These are phyloP conservation scores for Candida stauntonica DNA, from an alignment of 805 yeast genomes.

Conservation along the genomic window DNA sequence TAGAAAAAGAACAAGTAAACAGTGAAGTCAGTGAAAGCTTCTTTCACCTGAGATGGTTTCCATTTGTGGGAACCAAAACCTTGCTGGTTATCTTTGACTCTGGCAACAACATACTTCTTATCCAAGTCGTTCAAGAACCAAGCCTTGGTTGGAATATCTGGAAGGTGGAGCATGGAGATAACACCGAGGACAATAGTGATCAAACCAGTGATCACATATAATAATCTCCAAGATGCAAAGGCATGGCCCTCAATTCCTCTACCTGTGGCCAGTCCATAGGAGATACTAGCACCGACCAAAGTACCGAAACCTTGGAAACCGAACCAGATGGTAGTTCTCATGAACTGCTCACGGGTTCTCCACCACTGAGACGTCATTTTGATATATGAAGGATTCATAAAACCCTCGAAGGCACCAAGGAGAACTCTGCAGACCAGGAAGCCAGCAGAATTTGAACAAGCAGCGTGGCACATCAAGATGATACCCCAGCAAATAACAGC, in stretches of 20 bases:
- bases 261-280: constrained; percentile 45
- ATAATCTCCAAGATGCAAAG: constrained; percentile 54
- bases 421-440: constrained; percentile 44
- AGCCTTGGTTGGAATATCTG: constrained; percentile 51
- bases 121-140: constrained; percentile 44
- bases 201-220: constrained; percentile 56
- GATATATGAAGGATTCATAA: constrained; percentile 53
- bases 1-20: constrained; percentile 43
- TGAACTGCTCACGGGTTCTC: constrained; percentile 40
- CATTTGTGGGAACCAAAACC: constrained; percentile 54
- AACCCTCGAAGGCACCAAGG: constrained; percentile 48
- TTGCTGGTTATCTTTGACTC: constrained; percentile 49
- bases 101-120: constrained; percentile 41
- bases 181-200: constrained; percentile 51
- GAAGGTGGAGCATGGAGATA: constrained; percentile 43
- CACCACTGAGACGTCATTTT: constrained; percentile 56
- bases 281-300: constrained; percentile 46
- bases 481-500: constrained; percentile 59
- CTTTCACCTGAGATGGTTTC: constrained; percentile 49
- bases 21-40: constrained; percentile 45
- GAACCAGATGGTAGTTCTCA: constrained; percentile 41
- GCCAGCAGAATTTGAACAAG: constrained; percentile 33
- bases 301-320: constrained; percentile 44
- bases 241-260: constrained; percentile 30
- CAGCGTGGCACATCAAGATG: constrained; percentile 47